Evolutionary conservation across 2,329 filamentous ascomycete genomes (phyloP).

Genomic region (Aspergillus pseudoviridinutans): DNA sequence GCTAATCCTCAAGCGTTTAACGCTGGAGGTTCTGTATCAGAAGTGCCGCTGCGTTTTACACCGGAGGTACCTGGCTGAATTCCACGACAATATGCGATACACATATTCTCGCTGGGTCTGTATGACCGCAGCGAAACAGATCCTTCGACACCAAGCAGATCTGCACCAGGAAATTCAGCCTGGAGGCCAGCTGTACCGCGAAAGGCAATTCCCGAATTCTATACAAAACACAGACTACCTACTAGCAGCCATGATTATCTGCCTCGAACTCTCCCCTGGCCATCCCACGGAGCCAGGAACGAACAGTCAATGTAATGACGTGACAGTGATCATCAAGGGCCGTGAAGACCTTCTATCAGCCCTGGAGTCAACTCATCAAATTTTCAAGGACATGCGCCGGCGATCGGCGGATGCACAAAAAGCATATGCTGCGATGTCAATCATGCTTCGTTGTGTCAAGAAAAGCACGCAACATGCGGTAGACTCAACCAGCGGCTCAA

Average conservation of each 20-base stretch:
- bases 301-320: slow-evolving; percentile 7
- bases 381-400: slow-evolving; percentile 21
- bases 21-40: slow-evolving; percentile 49
- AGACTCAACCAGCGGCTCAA: not conserved
- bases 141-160: slow-evolving; percentile 48
- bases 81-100: slow-evolving; percentile 33
- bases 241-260: slow-evolving; percentile 59
- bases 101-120: slow-evolving; percentile 45
- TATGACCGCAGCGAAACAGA: slow-evolving; percentile 45
- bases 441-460: slow-evolving; percentile 27
- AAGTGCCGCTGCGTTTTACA: slow-evolving; percentile 53
- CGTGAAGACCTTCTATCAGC: slow-evolving; percentile 21
- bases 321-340: slow-evolving; percentile 11
- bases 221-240: slow-evolving; percentile 60
- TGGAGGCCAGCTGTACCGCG: slow-evolving; percentile 50
- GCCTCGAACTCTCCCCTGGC: slow-evolving; percentile 39
- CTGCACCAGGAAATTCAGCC: slow-evolving; percentile 51
- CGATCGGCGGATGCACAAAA: slow-evolving; percentile 27
- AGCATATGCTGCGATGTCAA: slow-evolving; percentile 22
- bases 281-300: slow-evolving; percentile 5
- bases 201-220: slow-evolving; percentile 56
- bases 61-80: slow-evolving; percentile 47
- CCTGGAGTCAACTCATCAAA: slow-evolving; percentile 24
- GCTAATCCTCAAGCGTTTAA: slow-evolving; percentile 51
- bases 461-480: not conserved